Percentiles rank a stretch among this genome's conserved stretches.
phyloP scores from a whole-genome alignment of 1,284 basidiomycete species.

The Puccinia hordei region DNA sequence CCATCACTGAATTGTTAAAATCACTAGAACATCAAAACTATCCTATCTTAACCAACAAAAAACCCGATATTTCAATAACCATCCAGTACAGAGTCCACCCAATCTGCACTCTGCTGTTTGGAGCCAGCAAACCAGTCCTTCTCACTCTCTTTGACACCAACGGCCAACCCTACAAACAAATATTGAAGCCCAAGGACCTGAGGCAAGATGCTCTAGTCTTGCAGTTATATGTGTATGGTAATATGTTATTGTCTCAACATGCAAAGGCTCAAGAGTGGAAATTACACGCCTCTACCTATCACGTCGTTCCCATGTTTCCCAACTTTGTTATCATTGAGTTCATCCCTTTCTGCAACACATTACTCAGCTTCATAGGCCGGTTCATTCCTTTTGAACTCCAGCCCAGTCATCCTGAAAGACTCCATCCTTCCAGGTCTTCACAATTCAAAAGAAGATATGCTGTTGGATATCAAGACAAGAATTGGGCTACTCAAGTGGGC shows the following conservation, averaged over 20 bases:
- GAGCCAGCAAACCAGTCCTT: background rate
- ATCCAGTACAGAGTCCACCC: background rate
- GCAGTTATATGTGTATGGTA: background rate
- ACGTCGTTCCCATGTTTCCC: background rate
- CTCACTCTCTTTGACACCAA: background rate
- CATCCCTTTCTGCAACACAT: background rate
- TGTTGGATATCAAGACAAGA: no score
- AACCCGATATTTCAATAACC: background rate
- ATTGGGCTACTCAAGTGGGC: no score
- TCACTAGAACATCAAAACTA: no score
- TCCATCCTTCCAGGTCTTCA: no score
- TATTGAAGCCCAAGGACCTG: background rate
- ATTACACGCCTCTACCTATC: background rate
- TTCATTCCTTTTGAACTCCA: background rate
- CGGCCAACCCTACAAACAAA: background rate
- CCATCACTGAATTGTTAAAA: no score
- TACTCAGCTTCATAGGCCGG: background rate
- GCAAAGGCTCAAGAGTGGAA: background rate
- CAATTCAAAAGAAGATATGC: no score
- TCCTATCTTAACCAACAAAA: no score
- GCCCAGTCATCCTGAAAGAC: no score
- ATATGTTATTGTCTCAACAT: background rate
- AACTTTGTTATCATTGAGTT: background rate
- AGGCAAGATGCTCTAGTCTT: background rate
- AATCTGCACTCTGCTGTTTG: background rate